A percentile compares a stretch with the other conserved stretches of the same genome.
Evolutionary conservation across 1,139 yeast genomes (phyloP).

Genomic region (Scheffersomyces quercinus): DNA sequence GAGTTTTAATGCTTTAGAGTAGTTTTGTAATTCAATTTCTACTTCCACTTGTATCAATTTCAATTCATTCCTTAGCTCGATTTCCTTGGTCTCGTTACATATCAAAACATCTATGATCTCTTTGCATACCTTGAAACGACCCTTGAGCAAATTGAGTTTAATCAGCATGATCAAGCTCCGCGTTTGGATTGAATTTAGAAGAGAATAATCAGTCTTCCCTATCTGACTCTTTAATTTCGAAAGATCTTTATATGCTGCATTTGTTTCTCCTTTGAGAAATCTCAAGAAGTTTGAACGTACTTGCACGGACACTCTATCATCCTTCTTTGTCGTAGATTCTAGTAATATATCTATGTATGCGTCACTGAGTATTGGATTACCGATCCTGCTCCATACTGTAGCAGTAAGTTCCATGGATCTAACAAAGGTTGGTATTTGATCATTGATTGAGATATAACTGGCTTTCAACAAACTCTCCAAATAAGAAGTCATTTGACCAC

Average conservation of each 20-base stretch:
- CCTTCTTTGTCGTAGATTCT: constrained; percentile 23
- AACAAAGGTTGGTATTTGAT: constrained; percentile 32
- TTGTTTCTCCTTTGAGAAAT: constrained; percentile 41
- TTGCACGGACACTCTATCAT: constrained; percentile 36
- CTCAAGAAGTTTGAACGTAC: constrained; percentile 36
- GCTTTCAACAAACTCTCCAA: constrained; percentile 59
- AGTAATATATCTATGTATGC: constrained; percentile 48
- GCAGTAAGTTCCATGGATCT: constrained; percentile 48
- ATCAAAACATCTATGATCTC: constrained; percentile 20
- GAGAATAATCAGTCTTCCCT: constrained; percentile 25
- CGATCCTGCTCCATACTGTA: constrained; percentile 54
- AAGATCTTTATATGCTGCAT: constrained; percentile 30
- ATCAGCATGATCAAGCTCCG: constrained; percentile 37
- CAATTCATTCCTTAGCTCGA: constrained; percentile 32
- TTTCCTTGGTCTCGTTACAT: constrained; percentile 29
- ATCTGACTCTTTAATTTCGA: constrained; percentile 25
- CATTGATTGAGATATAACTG: constrained; percentile 50
- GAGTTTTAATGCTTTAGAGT: constrained; percentile 35
- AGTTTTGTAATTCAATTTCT: constrained; percentile 25
- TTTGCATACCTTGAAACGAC: constrained; percentile 29
- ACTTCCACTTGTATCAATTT: constrained; percentile 23
- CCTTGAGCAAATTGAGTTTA: constrained; percentile 37
- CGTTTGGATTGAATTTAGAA: constrained; percentile 39
- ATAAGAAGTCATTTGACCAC: constrained; percentile 44
- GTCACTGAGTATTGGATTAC: constrained; percentile 45